Conservation (phyloP, 2,329 filamentous ascomycete genomes). For the Alternaria conjuncta region DNA sequence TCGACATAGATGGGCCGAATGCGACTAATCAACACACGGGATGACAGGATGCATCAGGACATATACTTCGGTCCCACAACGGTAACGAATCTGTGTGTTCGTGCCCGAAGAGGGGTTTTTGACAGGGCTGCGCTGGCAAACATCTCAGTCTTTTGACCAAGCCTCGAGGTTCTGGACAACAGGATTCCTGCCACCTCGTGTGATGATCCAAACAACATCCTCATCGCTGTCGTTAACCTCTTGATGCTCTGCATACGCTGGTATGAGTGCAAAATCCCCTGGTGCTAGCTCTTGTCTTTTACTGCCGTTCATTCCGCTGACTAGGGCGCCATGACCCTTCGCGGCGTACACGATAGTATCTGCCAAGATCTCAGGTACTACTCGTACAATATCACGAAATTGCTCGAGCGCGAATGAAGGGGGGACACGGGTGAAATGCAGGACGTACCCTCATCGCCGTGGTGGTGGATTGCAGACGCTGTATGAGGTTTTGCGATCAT, state of each 20-base stretch:
- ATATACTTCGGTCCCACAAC: neutral
- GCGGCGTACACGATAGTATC: constrained; percentile 73
- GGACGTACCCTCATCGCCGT: constrained; percentile 68
- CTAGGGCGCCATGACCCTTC: constrained; percentile 66
- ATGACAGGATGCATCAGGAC: neutral
- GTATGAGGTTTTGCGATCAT: constrained; percentile 69
- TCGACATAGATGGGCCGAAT: neutral
- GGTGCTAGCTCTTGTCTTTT: constrained; percentile 64
- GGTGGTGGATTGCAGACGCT: constrained; percentile 69
- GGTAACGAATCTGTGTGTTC: neutral
- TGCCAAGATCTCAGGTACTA: constrained; percentile 36
- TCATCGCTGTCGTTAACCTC: constrained; percentile 70
- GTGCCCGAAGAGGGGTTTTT: neutral
- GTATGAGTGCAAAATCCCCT: constrained; percentile 74
- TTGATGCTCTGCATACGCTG: constrained; percentile 74
- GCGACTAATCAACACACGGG: neutral
- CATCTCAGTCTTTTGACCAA: constrained; percentile 54
- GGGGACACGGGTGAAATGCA: neutral
- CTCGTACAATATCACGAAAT: neutral
- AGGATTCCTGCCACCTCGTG: constrained; percentile 66
- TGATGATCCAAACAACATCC: constrained; percentile 70
- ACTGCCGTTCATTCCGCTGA: constrained; percentile 61
- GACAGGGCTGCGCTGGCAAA: neutral
- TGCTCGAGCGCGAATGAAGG: neutral
- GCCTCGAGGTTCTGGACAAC: constrained; percentile 67